These are phyloP conservation scores for Cucurbita ficifolia DNA, from an alignment of 306 rosid species.

Conservation along the genomic window DNA sequence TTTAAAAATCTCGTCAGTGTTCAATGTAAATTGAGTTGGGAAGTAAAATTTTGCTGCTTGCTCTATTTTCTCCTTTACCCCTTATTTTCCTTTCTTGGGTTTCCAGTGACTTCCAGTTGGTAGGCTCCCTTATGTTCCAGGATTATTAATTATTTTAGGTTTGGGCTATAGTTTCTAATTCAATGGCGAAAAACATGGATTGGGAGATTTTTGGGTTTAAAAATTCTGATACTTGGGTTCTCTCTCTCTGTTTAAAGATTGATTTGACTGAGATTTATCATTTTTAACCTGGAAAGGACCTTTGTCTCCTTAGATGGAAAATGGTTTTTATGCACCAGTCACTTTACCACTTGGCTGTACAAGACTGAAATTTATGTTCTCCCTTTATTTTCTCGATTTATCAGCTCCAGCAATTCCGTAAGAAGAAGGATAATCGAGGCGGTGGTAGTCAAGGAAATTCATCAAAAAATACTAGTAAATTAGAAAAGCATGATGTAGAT, in stretches of 20 bases:
- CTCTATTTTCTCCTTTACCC: neutral
- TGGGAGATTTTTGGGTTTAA: neutral
- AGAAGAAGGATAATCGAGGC: conserved; percentile 75
- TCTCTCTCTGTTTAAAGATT: neutral
- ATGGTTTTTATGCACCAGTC: neutral
- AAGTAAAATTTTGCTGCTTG: neutral
- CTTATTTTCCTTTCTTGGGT: neutral
- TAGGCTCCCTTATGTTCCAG: neutral
- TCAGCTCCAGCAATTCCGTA: conserved; percentile 87
- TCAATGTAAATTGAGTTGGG: neutral
- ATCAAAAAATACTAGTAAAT: conserved; percentile 34
- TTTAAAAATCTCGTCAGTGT: neutral
- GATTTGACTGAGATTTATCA: neutral
- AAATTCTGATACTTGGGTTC: neutral
- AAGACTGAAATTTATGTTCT: conserved; percentile 8
- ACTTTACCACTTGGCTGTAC: neutral
- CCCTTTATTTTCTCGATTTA: conserved; percentile 4
- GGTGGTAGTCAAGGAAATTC: conserved; percentile 65
- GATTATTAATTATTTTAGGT: neutral
- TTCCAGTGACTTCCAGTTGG: neutral
- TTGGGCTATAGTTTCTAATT: neutral
- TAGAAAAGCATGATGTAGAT: conserved; percentile 40
- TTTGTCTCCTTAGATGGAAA: neutral
- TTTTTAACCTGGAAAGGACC: neutral
- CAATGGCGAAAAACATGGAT: neutral